A percentile compares a stretch with the other conserved stretches of the same genome.
Evolutionary conservation across 208 protist species (phyloP).

Genomic region (Trypanosoma melophagium): DNA sequence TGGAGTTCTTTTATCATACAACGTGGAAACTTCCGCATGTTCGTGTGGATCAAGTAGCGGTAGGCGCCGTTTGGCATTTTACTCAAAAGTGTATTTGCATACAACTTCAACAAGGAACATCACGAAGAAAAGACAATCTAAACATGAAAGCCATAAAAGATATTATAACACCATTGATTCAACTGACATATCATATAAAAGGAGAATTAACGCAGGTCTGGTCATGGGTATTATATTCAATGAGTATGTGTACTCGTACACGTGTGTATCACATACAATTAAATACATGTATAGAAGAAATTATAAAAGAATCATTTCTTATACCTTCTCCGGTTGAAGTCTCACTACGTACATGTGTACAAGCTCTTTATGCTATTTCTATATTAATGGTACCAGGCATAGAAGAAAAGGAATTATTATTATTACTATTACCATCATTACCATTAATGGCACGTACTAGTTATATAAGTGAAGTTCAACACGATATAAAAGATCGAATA

Average conservation of each 20-base stretch:
- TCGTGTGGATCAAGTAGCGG: conserved; percentile 23
- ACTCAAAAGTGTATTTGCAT: conserved; percentile 11
- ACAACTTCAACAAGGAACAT: not conserved
- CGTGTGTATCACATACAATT: not conserved
- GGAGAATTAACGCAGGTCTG: conserved; percentile 1
- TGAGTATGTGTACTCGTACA: conserved; percentile 20
- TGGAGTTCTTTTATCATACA: conserved; percentile 17
- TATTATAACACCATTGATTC: conserved; percentile 1
- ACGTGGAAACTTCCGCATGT: conserved; percentile 3
- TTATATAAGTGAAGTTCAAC: not conserved
- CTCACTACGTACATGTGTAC: conserved; percentile 16
- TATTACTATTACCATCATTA: too few species aligned
- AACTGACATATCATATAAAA: conserved; percentile 3
- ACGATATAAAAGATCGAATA: not conserved
- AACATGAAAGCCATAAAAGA: not conserved
- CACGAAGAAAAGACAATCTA: not conserved
- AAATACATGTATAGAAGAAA: not conserved
- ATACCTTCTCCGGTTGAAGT: not conserved
- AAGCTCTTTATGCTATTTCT: conserved; percentile 28
- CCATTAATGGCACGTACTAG: too few species aligned
- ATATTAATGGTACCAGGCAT: conserved; percentile 10
- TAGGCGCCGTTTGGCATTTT: conserved; percentile 23
- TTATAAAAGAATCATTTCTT: conserved; percentile 16
- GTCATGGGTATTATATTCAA: conserved; percentile 27
- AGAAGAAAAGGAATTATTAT: not conserved